A percentile compares a stretch with the other conserved stretches of the same genome.
Conservation (phyloP, 768 basidiomycete genomes). For the Leccinum ochraceum region DNA sequence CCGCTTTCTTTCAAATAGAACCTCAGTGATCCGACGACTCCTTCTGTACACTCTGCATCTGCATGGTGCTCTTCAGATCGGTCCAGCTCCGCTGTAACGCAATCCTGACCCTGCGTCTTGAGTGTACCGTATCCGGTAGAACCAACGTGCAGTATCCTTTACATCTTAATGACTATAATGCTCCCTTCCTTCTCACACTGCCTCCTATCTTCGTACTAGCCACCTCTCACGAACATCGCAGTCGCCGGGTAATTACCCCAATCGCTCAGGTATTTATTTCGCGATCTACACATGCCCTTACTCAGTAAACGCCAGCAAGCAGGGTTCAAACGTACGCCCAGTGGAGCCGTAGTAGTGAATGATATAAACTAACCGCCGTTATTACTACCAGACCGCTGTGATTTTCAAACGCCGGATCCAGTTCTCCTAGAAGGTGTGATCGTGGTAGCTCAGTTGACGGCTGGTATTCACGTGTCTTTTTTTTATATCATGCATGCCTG, state of each 20-base stretch:
- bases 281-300: conserved; percentile 11
- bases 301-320: conserved; percentile 1
- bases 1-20: conserved; percentile 21
- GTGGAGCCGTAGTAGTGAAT: conserved; percentile 11
- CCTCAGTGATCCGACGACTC: conserved; percentile 18
- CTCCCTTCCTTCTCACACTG: conserved; percentile 18
- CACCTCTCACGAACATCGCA: conserved; percentile 28
- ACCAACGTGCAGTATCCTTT: conserved; percentile 37
- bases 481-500: conserved; percentile 28
- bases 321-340: conserved; percentile 30
- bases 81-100: conserved; percentile 31
- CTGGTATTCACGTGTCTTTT: conserved; percentile 23
- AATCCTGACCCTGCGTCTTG: conserved; percentile 32
- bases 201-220: conserved; percentile 35
- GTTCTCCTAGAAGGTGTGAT: conserved; percentile 30
- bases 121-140: conserved; percentile 27
- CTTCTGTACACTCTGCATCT: conserved; percentile 35
- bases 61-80: conserved; percentile 33
- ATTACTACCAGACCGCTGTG: conserved; percentile 36
- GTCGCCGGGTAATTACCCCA: conserved; percentile 30
- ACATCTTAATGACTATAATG: conserved; percentile 11
- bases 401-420: conserved; percentile 40
- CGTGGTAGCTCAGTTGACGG: conserved; percentile 19
- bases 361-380: conserved; percentile 14
- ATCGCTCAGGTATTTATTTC: conserved; percentile 30